These are phyloP conservation scores for Globisporangium echinulatum DNA, from an alignment of 352 stramenopile genomes.

Conservation along the genomic window DNA sequence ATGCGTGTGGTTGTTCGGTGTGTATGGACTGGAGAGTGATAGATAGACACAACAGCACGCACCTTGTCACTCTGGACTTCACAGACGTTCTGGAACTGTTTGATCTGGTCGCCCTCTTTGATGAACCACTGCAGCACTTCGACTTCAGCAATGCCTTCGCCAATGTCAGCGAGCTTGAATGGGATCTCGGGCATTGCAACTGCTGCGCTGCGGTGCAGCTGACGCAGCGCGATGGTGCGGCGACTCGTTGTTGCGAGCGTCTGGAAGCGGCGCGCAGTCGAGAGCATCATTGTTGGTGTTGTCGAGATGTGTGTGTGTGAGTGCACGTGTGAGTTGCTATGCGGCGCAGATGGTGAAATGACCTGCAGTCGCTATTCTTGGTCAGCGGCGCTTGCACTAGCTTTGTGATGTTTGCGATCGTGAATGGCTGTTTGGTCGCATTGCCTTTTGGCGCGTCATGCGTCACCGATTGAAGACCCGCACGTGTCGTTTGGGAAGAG, in stretches of 20 bases:
- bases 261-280: constrained; percentile 10
- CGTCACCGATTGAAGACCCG: constrained; percentile 7
- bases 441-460: neutral
- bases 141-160: constrained; percentile 98
- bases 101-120: constrained; percentile 83
- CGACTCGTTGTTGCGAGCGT: constrained; percentile 1
- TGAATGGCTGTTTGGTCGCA: too few species aligned
- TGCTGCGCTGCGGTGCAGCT: constrained; percentile 42
- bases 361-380: neutral
- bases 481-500: neutral
- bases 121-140: constrained; percentile 98
- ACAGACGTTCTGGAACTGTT: constrained; percentile 97
- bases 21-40: neutral
- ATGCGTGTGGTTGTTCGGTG: neutral
- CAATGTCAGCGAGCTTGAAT: constrained; percentile 95
- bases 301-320: neutral
- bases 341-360: constrained; percentile 12
- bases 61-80: constrained; percentile 97
- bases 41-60: neutral
- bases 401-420: neutral
- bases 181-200: constrained; percentile 63
- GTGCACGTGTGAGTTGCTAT: neutral
- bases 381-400: too few species aligned
- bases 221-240: neutral
- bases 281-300: constrained; percentile 6